Percentiles rank a stretch among this genome's conserved stretches.
Evolutionary conservation across 352 stramenopile genomes (phyloP).

Genomic region (Elongisporangium prolatum): DNA sequence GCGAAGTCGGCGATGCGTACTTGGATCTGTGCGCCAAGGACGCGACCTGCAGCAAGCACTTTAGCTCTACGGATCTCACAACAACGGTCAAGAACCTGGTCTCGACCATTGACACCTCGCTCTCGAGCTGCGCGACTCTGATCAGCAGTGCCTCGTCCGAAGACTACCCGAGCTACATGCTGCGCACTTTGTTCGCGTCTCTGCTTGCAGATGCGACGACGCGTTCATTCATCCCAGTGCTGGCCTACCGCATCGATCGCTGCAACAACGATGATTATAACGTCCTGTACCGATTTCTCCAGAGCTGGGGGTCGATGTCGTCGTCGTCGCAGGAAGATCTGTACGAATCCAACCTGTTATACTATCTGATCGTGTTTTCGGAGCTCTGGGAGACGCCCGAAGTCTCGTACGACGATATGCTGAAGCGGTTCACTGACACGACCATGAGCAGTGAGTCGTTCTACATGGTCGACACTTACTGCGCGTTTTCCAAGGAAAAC

Average conservation of each 20-base stretch:
- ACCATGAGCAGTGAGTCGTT: constrained; percentile 23
- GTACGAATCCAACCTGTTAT: constrained; percentile 29
- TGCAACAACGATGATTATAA: constrained; percentile 20
- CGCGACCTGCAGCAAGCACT: constrained; percentile 13
- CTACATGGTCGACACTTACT: constrained; percentile 35
- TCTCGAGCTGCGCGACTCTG: constrained; percentile 19
- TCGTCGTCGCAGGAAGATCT: constrained; percentile 12
- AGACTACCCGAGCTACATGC: constrained; percentile 1
- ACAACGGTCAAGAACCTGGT: constrained; percentile 15
- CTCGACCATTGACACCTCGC: constrained; percentile 14
- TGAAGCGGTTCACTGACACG: constrained; percentile 16
- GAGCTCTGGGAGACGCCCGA: constrained; percentile 47
- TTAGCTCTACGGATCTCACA: constrained; percentile 8
- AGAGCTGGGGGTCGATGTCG: constrained; percentile 1
- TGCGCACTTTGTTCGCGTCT: constrained; percentile 21
- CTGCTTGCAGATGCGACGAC: constrained; percentile 15
- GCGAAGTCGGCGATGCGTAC: constrained; percentile 24
- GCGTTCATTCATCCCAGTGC: constrained; percentile 25
- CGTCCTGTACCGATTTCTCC: constrained; percentile 21
- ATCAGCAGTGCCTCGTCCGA: constrained; percentile 10
- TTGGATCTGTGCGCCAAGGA: constrained; percentile 16
- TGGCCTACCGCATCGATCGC: constrained; percentile 31
- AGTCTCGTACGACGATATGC: constrained; percentile 11
- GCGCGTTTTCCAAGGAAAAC: constrained; percentile 42
- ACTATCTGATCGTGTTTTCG: constrained; percentile 44